phyloP scores from a whole-genome alignment of 495 filamentous ascomycete genomes.

The Daldinia grandis region DNA sequence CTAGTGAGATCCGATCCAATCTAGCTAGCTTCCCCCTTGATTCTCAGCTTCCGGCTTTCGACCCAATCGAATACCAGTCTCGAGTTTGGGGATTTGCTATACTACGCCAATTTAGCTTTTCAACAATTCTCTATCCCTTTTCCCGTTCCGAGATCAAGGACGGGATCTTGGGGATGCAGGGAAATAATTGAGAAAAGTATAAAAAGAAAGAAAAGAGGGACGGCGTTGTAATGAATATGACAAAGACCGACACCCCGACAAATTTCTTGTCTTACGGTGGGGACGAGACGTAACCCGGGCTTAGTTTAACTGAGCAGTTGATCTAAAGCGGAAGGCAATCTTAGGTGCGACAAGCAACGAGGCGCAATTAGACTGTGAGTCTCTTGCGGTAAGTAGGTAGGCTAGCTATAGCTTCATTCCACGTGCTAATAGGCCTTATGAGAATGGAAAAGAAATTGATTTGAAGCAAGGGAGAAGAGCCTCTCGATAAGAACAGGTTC shows the following conservation, averaged over 20 bases:
- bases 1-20: conserved; percentile 29
- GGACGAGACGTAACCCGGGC: conserved; percentile 7
- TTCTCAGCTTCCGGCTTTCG: background rate
- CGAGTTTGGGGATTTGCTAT: background rate
- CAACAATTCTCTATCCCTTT: conserved; percentile 13
- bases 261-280: conserved; percentile 9
- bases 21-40: conserved; percentile 20
- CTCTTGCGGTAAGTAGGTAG: background rate
- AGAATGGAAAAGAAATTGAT: conserved; percentile 17
- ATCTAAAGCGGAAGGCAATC: conserved; percentile 15
- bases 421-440: conserved; percentile 19
- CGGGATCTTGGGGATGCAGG: background rate
- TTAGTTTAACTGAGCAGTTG: conserved; percentile 2
- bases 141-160: conserved; percentile 14
- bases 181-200: background rate
- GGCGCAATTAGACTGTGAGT: conserved; percentile 20
- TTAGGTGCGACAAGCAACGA: conserved; percentile 14
- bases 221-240: conserved; percentile 5
- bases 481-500: conserved; percentile 7
- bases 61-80: conserved; percentile 10
- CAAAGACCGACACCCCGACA: conserved; percentile 11
- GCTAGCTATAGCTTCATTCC: conserved; percentile 26
- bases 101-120: conserved; percentile 3
- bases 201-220: conserved; percentile 12
- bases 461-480: conserved; percentile 26